Conservation (phyloP, 768 basidiomycete species). For the Harrya chromipes region DNA sequence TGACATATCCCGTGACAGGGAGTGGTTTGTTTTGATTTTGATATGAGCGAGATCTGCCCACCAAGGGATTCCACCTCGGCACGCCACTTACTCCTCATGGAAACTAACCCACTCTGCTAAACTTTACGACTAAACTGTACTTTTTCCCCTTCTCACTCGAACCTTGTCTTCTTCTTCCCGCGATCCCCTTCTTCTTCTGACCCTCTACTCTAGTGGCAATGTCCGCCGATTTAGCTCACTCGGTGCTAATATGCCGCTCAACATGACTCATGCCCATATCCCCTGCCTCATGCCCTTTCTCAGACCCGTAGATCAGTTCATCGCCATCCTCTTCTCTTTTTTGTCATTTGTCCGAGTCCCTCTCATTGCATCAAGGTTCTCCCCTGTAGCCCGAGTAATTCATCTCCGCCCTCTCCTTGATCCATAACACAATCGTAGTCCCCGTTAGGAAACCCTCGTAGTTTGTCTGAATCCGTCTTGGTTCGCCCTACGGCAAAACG, state of each 20-base stretch:
- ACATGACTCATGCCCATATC: constrained; percentile 13
- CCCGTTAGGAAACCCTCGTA: constrained; percentile 18
- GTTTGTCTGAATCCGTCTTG: constrained; percentile 15
- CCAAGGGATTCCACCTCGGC: background rate
- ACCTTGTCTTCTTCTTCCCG: constrained; percentile 1
- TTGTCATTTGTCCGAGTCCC: constrained; percentile 14
- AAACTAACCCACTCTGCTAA: background rate
- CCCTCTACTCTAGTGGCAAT: background rate
- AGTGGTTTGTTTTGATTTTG: constrained; percentile 10
- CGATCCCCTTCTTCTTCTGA: constrained; percentile 1
- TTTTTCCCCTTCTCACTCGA: constrained; percentile 5
- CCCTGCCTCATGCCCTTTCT: constrained; percentile 19
- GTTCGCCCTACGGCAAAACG: constrained; percentile 27
- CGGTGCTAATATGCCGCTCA: constrained; percentile 7
- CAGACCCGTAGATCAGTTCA: constrained; percentile 15
- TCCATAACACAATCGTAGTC: background rate
- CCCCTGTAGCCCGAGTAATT: constrained; percentile 13
- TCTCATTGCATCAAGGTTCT: constrained; percentile 1
- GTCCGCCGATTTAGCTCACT: constrained; percentile 14
- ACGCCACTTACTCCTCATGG: constrained; percentile 4
- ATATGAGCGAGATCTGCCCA: constrained; percentile 14
- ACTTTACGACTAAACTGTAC: background rate
- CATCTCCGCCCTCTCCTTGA: constrained; percentile 29
- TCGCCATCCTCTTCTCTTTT: constrained; percentile 12
- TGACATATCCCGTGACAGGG: constrained; percentile 15